Evolutionary conservation across 2,329 filamentous ascomycete genomes (phyloP).

Genomic region (Ilyonectria destructans): DNA sequence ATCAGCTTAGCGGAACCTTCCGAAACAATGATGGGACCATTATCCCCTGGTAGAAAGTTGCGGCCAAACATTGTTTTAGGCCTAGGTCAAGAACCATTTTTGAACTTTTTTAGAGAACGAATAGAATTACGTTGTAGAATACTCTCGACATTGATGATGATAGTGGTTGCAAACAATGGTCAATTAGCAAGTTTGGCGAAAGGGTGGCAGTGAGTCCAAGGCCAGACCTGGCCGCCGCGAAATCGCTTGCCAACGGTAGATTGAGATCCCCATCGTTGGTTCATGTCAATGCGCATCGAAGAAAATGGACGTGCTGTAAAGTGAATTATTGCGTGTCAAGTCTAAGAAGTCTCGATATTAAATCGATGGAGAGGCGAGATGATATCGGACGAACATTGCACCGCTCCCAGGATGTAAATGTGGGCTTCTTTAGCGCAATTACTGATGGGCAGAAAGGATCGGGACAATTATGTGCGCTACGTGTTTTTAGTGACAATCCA

Average conservation of each 20-base stretch:
- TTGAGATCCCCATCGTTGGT: neutral
- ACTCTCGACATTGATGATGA: neutral
- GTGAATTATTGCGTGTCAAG: neutral
- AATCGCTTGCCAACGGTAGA: neutral
- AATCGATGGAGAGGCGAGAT: neutral
- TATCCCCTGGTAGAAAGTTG: slow-evolving; percentile 36
- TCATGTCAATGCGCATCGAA: neutral
- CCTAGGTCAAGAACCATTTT: neutral
- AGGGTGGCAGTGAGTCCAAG: neutral
- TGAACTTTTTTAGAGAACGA: neutral
- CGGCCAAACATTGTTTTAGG: neutral
- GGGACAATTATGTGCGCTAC: slow-evolving; percentile 2
- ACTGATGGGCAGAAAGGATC: neutral
- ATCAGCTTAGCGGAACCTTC: slow-evolving; percentile 18
- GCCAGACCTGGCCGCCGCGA: neutral
- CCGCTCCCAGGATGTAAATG: neutral
- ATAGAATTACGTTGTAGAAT: neutral
- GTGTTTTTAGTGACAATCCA: neutral
- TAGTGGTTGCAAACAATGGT: neutral
- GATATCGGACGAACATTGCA: neutral
- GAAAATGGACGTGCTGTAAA: neutral
- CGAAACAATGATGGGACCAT: slow-evolving; percentile 32
- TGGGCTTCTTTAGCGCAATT: slow-evolving; percentile 2
- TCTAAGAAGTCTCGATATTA: neutral
- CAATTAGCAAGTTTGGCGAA: neutral